Conservation (phyloP, 2,329 filamentous ascomycete species). For the Canariomyces notabilis region DNA sequence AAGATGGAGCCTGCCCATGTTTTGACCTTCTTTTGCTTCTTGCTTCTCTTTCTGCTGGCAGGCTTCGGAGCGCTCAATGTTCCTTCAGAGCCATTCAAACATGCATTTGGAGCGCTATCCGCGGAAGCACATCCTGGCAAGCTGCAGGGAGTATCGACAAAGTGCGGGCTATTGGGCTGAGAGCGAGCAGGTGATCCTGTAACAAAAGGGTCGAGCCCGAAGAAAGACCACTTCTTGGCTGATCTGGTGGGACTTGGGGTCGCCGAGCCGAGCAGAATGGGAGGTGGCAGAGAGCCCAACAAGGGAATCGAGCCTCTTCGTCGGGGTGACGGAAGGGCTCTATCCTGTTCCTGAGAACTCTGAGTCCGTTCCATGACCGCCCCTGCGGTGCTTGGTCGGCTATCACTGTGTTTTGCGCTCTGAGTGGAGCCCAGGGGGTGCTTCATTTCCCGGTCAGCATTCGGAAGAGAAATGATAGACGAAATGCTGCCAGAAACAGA, state of each 20-base stretch:
- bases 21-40: conserved; percentile 66
- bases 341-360: conserved; percentile 32
- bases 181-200: conserved; percentile 43
- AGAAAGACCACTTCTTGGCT: conserved; percentile 58
- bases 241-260: conserved; percentile 47
- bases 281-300: conserved; percentile 39
- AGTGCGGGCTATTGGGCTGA: conserved; percentile 44
- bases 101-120: conserved; percentile 34
- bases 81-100: conserved; percentile 21
- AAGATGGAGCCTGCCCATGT: conserved; percentile 65
- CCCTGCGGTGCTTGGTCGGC: conserved; percentile 64
- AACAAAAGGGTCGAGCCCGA: conserved; percentile 53
- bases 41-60: conserved; percentile 29
- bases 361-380: conserved; percentile 57
- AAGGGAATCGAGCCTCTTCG: conserved; percentile 58
- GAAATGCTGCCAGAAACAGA: conserved; percentile 75
- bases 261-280: conserved; percentile 31
- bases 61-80: conserved; percentile 25
- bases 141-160: conserved; percentile 36
- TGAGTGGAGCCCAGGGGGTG: conserved; percentile 35
- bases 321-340: conserved; percentile 35
- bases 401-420: conserved; percentile 41
- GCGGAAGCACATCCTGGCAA: conserved; percentile 30
- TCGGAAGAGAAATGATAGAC: conserved; percentile 62
- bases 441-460: conserved; percentile 38